Base-by-base conservation (phyloP, 805 yeast genomes). In the Spathaspora girioi region DNA sequence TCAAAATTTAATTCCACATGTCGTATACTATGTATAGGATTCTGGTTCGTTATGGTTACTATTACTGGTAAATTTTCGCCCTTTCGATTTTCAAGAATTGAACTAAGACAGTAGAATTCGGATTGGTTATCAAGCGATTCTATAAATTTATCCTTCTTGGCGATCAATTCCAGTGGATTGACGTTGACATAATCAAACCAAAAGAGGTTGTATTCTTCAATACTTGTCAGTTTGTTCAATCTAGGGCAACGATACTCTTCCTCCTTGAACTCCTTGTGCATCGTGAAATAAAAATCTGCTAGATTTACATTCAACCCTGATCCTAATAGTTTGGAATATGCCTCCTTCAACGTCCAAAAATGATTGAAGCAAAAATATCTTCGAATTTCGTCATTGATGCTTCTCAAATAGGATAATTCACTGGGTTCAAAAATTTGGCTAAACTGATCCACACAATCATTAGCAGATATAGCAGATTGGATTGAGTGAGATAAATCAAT, bases 261-360 rank as follows among this genome's bases (percentile, higher is more conserved):
- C 31, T 49, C 44, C 2, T 45, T 14, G 8, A 56, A 45, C 4
- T 29, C 47, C 12, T 43, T 18, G 7, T 44, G 19, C 2, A 59
- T 41, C 11, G 51, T 20, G 27, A 65, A 66, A 8, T 46, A 44
- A 46, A 66, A 61, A 10, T 50, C 50, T 2, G 56, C 18, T 18
- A 66, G 49, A 27, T 66, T 66, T 12, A 66, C 54, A 46, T 66
- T 63, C 38, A 66, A 53, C 1, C 96, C 96, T 15, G 75, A 66
- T 0, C 96, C 96, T 2, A 78, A 58, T 38, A 76, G 79, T 59
- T 89, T 89, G 6, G 88, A 78, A 59, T 81, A 86, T 18, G 89
- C 82, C 62, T 89, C 96, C 61, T 89, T 89, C 49, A 89, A 64
- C 0, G 96, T 87, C 96, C 96, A 89, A 35, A 78, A 73, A 40